These are phyloP conservation scores for Trifolium repens DNA, from an alignment of 306 rosid genomes.

Conservation along the genomic window DNA sequence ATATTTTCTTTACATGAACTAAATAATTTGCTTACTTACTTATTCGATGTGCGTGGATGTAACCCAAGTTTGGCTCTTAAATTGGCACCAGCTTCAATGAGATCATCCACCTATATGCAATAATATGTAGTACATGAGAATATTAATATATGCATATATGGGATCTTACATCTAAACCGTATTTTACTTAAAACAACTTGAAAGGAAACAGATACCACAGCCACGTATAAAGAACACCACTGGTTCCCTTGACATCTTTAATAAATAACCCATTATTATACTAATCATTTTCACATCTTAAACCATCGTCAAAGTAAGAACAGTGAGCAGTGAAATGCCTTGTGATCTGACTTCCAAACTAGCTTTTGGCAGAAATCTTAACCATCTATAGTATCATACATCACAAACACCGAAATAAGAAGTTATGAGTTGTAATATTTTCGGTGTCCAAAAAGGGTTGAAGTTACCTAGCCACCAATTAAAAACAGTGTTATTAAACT, in stretches of 20 bases:
- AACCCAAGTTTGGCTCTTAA: conserved; percentile 70
- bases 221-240: conserved; percentile 4
- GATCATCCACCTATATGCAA: conserved; percentile 67
- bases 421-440: conserved; percentile 3
- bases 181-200: conserved; percentile 22
- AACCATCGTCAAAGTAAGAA: conserved; percentile 29
- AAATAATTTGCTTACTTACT: conserved; percentile 49
- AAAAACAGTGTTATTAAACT: not conserved
- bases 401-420: not conserved
- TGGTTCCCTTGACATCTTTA: not conserved
- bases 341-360: not conserved
- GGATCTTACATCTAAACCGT: conserved; percentile 7
- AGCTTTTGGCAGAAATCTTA: conserved; percentile 24
- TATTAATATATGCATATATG: not conserved
- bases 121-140: conserved; percentile 29
- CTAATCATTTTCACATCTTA: conserved; percentile 13
- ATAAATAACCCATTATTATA: not conserved
- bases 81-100: conserved; percentile 67
- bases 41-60: conserved; percentile 55
- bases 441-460: not conserved
- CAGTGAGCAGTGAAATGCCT: not conserved
- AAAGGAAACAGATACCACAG: conserved; percentile 14
- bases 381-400: conserved; percentile 16
- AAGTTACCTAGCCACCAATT: conserved; percentile 11
- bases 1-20: not conserved